These are phyloP conservation scores for Colletotrichum filicis DNA, from an alignment of 2,329 filamentous ascomycete genomes.

Conservation along the genomic window DNA sequence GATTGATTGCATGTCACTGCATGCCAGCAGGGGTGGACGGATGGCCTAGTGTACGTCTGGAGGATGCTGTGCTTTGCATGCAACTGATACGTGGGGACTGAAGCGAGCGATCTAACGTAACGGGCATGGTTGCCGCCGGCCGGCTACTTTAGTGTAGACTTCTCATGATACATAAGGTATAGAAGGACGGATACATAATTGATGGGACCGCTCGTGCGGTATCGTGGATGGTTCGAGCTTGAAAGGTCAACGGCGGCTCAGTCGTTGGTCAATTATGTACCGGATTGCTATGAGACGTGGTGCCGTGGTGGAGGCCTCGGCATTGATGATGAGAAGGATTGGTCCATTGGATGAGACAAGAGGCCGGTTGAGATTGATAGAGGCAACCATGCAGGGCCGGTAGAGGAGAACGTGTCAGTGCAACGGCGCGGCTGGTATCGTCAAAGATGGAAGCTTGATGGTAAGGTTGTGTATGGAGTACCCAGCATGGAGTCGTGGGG, in stretches of 20 bases:
- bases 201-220: neutral
- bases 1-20: neutral
- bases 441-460: neutral
- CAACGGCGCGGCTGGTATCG: neutral
- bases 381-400: neutral
- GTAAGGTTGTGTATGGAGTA: neutral
- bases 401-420: neutral
- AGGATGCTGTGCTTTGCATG: constrained; percentile 21
- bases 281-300: neutral
- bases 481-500: neutral
- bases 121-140: constrained; percentile 15
- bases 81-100: constrained; percentile 25
- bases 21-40: neutral
- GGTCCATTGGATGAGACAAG: neutral
- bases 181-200: constrained; percentile 6
- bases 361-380: neutral
- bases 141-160: neutral
- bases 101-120: constrained; percentile 25
- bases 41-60: neutral
- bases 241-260: neutral
- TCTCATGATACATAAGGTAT: neutral
- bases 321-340: neutral
- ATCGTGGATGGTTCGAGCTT: neutral
- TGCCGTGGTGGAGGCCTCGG: constrained; percentile 5
- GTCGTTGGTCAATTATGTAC: neutral